A percentile compares a stretch with the other conserved stretches of the same genome.
phyloP scores from a whole-genome alignment of 106 monocot genomes.

The Phalaenopsis equestris region DNA sequence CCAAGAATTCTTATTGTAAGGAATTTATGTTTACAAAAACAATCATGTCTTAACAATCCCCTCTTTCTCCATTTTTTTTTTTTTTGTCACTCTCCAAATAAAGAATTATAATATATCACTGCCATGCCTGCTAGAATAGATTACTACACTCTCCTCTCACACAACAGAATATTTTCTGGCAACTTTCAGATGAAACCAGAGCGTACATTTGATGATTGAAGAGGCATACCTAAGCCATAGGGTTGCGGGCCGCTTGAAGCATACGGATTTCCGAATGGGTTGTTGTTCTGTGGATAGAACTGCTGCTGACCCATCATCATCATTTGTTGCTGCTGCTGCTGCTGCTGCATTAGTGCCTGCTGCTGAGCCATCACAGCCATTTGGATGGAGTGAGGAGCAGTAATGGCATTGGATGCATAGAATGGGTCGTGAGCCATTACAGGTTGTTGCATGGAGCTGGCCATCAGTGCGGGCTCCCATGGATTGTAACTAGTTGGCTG shows the following conservation, averaged over 20 bases:
- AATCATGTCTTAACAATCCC: background rate
- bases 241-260: constrained; percentile 24
- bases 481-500: constrained; percentile 77
- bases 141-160: background rate
- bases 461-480: constrained; percentile 45
- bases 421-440: constrained; percentile 52
- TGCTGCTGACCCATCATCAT: constrained; percentile 50
- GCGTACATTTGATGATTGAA: constrained; percentile 42
- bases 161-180: background rate
- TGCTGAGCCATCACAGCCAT: constrained; percentile 88
- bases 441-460: constrained; percentile 22
- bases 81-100: background rate
- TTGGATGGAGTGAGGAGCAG: constrained; percentile 63
- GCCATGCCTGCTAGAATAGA: background rate
- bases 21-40: background rate
- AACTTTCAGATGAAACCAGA: constrained; percentile 40
- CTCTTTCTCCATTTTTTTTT: background rate
- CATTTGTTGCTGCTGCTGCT: constrained; percentile 77
- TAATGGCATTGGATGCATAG: constrained; percentile 40
- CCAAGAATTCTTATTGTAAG: background rate
- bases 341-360: constrained; percentile 72
- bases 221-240: constrained; percentile 35
- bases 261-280: constrained; percentile 71
- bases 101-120: background rate
- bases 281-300: constrained; percentile 27